Percentiles rank a stretch among this genome's conserved stretches.
Conservation (phyloP, 2,329 filamentous ascomycete species). For the Colletotrichum orchidophilum region DNA sequence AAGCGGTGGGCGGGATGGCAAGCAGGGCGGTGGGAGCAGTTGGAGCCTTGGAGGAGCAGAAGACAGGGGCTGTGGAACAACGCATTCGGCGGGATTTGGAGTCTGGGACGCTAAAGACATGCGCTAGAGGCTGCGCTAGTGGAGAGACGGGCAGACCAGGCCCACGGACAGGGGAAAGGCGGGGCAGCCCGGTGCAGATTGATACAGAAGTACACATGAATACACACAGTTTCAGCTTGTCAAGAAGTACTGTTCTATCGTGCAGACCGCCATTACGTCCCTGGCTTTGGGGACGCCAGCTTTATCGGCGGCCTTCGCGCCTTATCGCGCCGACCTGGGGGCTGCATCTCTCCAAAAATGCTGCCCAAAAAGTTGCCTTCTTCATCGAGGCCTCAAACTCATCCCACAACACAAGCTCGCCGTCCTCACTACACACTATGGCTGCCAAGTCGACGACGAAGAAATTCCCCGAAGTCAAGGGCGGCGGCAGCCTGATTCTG, state of each 20-base stretch:
- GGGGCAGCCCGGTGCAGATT: constrained; percentile 1
- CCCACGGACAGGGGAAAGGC: background rate
- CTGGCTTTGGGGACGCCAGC: background rate
- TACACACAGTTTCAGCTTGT: background rate
- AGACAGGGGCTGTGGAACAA: background rate
- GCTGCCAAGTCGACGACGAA: constrained; percentile 38
- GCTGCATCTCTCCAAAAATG: constrained; percentile 11
- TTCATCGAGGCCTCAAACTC: constrained; percentile 5
- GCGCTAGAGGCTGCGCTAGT: constrained; percentile 8
- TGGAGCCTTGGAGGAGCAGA: background rate
- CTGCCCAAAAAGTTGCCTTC: constrained; percentile 4
- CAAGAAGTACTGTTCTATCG: constrained; percentile 2
- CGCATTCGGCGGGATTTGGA: background rate
- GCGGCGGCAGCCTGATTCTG: constrained; percentile 90
- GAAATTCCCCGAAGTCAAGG: constrained; percentile 82
- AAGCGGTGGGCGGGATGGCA: background rate
- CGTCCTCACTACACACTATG: constrained; percentile 13
- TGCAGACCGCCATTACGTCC: constrained; percentile 3
- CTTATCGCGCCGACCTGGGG: constrained; percentile 14
- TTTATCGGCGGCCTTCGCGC: constrained; percentile 8
- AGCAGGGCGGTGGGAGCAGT: background rate
- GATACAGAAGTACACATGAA: background rate
- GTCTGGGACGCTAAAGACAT: background rate
- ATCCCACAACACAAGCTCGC: background rate
- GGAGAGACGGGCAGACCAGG: background rate